Percentiles rank a stretch among this genome's conserved stretches.
These are phyloP conservation scores for Puccinia coronata DNA, from an alignment of 1,284 basidiomycete genomes.

Conservation along the genomic window DNA sequence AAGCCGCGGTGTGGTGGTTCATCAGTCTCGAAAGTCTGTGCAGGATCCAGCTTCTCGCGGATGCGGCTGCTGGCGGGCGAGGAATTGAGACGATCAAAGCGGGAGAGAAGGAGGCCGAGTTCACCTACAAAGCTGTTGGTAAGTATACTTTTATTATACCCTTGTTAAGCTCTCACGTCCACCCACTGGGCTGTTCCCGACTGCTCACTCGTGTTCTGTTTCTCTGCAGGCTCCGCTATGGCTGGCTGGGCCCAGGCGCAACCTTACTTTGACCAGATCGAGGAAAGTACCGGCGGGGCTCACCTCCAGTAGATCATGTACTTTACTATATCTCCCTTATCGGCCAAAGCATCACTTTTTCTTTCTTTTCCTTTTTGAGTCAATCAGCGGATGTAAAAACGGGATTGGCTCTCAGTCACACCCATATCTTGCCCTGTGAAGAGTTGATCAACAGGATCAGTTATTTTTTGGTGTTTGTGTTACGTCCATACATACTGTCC, in stretches of 20 bases:
- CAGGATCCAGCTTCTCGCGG: slow-evolving; percentile 55
- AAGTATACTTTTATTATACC: background rate
- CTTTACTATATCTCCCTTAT: background rate
- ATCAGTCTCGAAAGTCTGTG: slow-evolving; percentile 54
- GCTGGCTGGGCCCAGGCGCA: slow-evolving; percentile 55
- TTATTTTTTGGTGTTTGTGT: background rate
- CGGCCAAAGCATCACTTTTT: background rate
- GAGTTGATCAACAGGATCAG: background rate
- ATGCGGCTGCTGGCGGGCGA: slow-evolving; percentile 55
- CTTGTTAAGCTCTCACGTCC: too few relatives aligned
- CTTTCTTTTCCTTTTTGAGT: background rate
- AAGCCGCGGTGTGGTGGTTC: slow-evolving; percentile 55
- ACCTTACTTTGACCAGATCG: slow-evolving; percentile 55
- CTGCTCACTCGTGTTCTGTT: background rate
- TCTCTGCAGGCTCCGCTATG: slow-evolving; percentile 51
- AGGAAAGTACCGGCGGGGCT: slow-evolving; percentile 54
- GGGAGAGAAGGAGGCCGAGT: slow-evolving; percentile 55
- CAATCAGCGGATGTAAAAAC: background rate
- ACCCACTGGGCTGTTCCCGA: background rate
- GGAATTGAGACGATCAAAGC: slow-evolving; percentile 49
- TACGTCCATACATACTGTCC: background rate
- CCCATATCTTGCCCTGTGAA: background rate
- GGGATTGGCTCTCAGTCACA: background rate
- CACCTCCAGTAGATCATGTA: slow-evolving; percentile 46
- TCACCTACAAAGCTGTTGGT: slow-evolving; percentile 51